phyloP scores from a whole-genome alignment of 2,329 filamentous ascomycete genomes.

The Colletotrichum musae region DNA sequence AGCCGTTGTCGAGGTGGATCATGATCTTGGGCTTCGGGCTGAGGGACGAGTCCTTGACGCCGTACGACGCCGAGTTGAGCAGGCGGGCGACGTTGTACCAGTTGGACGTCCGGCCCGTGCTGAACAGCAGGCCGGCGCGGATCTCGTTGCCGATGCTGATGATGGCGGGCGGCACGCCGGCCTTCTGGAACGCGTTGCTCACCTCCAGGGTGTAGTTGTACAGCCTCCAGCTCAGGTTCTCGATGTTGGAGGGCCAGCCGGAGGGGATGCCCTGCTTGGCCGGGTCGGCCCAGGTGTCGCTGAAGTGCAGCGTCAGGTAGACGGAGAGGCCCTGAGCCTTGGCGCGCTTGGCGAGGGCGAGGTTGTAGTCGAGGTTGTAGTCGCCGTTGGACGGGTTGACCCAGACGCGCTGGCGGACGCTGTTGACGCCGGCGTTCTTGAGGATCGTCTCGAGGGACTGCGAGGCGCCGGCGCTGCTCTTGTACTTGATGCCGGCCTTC shows the following conservation, averaged over 20 bases:
- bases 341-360: slow-evolving; percentile 76
- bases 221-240: slow-evolving; percentile 71
- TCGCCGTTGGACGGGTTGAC: slow-evolving; percentile 75
- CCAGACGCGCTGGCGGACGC: slow-evolving; percentile 80
- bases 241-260: slow-evolving; percentile 74
- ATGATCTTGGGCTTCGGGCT: slow-evolving; percentile 75
- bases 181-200: slow-evolving; percentile 71
- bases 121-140: slow-evolving; percentile 76
- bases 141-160: slow-evolving; percentile 84
- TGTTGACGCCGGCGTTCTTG: slow-evolving; percentile 74
- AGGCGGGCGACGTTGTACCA: slow-evolving; percentile 74
- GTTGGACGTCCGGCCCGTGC: slow-evolving; percentile 69
- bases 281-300: slow-evolving; percentile 81
- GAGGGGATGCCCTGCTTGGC: slow-evolving; percentile 72
- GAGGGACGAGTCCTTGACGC: slow-evolving; percentile 74
- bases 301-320: slow-evolving; percentile 76
- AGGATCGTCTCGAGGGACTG: slow-evolving; percentile 76
- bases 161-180: slow-evolving; percentile 70
- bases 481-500: slow-evolving; percentile 72
- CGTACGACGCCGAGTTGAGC: slow-evolving; percentile 74
- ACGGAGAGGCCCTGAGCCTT: slow-evolving; percentile 73
- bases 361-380: slow-evolving; percentile 80
- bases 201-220: slow-evolving; percentile 79
- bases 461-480: slow-evolving; percentile 64
- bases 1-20: slow-evolving; percentile 84